Evolutionary conservation across 768 basidiomycete genomes (phyloP).

Genomic region (Astraeus odoratus): DNA sequence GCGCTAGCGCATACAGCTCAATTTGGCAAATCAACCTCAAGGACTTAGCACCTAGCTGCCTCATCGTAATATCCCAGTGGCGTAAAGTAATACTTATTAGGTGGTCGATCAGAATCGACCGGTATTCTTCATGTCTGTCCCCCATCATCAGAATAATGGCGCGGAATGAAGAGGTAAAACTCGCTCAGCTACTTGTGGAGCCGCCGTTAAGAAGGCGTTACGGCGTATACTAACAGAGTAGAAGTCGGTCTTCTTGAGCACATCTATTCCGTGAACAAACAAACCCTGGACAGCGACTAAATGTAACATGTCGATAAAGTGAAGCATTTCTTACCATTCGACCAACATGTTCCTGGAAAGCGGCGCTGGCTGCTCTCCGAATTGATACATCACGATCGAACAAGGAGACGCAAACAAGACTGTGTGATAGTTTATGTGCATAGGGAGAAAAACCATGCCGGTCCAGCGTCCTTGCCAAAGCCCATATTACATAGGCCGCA

Average conservation of each 20-base stretch:
- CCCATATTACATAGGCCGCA: constrained; percentile 92
- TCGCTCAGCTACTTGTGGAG: constrained; percentile 82
- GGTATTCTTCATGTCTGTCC: constrained; percentile 72
- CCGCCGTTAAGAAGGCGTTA: constrained; percentile 79
- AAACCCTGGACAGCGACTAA: constrained; percentile 49
- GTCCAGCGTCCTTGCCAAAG: constrained; percentile 76
- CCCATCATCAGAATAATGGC: constrained; percentile 5
- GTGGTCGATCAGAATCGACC: constrained; percentile 61
- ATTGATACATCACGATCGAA: constrained; percentile 95
- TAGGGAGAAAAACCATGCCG: constrained; percentile 51
- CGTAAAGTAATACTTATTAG: constrained; percentile 65
- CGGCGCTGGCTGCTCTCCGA: constrained; percentile 91
- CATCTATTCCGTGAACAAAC: constrained; percentile 92
- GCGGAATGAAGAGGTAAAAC: constrained; percentile 24
- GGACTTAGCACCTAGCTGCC: constrained; percentile 71
- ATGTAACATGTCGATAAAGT: constrained; percentile 10
- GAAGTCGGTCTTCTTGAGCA: constrained; percentile 88
- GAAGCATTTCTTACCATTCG: constrained; percentile 58
- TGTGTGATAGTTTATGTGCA: constrained; percentile 57
- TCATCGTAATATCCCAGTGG: constrained; percentile 86
- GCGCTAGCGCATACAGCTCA: constrained; percentile 49
- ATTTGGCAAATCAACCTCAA: constrained; percentile 59
- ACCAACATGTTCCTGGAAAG: constrained; percentile 96
- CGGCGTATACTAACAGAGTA: constrained; percentile 84
- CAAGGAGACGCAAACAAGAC: constrained; percentile 71